These are phyloP conservation scores for Macroventuria anomochaeta DNA, from an alignment of 2,329 filamentous ascomycete species.

Conservation along the genomic window DNA sequence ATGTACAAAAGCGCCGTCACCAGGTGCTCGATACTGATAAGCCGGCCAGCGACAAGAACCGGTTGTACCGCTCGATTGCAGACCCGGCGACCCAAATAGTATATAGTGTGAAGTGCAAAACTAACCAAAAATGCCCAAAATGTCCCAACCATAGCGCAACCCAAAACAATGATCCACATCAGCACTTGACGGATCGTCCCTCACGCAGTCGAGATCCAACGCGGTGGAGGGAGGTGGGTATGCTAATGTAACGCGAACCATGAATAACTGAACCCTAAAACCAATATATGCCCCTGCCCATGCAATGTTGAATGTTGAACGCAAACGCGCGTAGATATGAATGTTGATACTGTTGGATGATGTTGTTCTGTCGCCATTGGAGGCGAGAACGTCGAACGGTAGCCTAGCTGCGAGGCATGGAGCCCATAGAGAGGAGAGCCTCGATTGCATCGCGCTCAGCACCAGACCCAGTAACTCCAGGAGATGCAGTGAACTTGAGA, in stretches of 20 bases:
- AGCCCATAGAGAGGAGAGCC: conserved; percentile 80
- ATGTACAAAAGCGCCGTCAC: conserved; percentile 9
- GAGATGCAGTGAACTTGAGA: conserved; percentile 31
- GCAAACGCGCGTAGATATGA: not conserved
- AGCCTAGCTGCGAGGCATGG: conserved; percentile 53
- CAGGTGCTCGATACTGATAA: not conserved
- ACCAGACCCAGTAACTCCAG: conserved; percentile 35
- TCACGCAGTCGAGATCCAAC: conserved; percentile 32
- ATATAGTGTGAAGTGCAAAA: conserved; percentile 28
- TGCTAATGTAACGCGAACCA: conserved; percentile 34
- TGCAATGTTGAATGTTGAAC: conserved; percentile 16
- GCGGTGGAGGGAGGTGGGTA: conserved; percentile 22
- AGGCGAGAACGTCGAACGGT: not conserved
- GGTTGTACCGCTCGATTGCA: not conserved
- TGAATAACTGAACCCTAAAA: conserved; percentile 4
- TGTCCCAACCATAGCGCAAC: conserved; percentile 2
- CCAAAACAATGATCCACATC: conserved; percentile 42
- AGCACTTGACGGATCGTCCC: conserved; percentile 50
- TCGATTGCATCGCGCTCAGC: conserved; percentile 82
- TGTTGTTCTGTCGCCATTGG: not conserved
- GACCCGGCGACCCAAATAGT: conserved; percentile 1
- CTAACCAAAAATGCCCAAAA: conserved; percentile 25
- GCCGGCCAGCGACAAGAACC: conserved; percentile 1
- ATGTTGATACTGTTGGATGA: conserved; percentile 2
- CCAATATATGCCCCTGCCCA: conserved; percentile 5